Evolutionary conservation across 2,329 filamentous ascomycete species (phyloP), one percentile per base, ranked within the genome.

Genomic region (Colletotrichum lupini): DNA sequence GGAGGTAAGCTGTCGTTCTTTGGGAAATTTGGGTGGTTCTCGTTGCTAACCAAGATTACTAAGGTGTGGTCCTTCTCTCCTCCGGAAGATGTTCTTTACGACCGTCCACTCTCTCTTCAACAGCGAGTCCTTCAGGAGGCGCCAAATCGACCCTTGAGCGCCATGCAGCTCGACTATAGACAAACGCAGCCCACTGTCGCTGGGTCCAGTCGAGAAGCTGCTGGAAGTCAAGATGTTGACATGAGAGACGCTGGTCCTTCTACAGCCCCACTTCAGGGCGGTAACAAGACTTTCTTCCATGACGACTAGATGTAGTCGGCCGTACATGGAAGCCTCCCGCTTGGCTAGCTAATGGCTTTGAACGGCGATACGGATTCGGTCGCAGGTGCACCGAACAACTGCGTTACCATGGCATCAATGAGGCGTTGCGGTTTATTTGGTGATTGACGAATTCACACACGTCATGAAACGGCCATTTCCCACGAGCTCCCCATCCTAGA

Each of bases 41-140:
- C 19, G 14, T 63, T 53, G 74, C 82, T 84, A 81, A 84, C 77
- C 32, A 46, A 52, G 11, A 58, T 56, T 24, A 5, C 7, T 58
- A 74, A 97, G 95, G 95, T 98, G 4, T 98, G 95, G 95, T 96
- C 94, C 11, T 98, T 98, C 81, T 95, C 96, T 4, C 95, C 96
- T 16, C 94, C 95, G 0, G 92, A 94, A 72, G 93, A 94, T 65
- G 84, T 87, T 72, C 85, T 88, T 26, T 87, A 86, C 73, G 90
- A 91, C 63, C 83, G 86, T 11, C 86, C 87, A 1, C 79, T 87
- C n/a, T 86, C 87, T 42, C 80, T 89, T 53, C 83, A 87, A 64
- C 85, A 88, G 68, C 82, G 85, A 52, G 79, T 84, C 2, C 77
- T 86, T 19, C 59, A 63, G 11, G 87, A 89, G 62, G 81, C 85